phyloP scores from a whole-genome alignment of 257 asterid genomes.

The Thymus mandschuricus region DNA sequence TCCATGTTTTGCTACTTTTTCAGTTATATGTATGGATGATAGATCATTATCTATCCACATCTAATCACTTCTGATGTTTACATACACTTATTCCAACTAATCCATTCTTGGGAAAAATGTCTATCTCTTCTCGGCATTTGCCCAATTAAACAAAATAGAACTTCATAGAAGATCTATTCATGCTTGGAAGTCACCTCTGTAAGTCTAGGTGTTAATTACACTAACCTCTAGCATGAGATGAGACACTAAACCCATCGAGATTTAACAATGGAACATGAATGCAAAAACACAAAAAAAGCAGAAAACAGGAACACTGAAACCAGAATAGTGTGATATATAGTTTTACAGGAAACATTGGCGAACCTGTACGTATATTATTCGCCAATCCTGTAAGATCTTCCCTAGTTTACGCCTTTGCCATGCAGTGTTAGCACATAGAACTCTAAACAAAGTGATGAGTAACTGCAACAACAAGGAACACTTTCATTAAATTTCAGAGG shows the following conservation, averaged over 20 bases:
- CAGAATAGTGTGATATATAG: slow-evolving; percentile 11
- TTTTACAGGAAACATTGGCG: slow-evolving; percentile 18
- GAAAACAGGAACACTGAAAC: slow-evolving; percentile 21
- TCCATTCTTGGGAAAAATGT: slow-evolving; percentile 17
- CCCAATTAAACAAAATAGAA: slow-evolving; percentile 12
- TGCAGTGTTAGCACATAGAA: slow-evolving; percentile 87
- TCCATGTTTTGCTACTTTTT: background rate
- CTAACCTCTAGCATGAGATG: slow-evolving; percentile 15
- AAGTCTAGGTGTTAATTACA: slow-evolving; percentile 8
- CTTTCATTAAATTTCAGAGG: slow-evolving; percentile 29
- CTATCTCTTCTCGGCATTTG: slow-evolving; percentile 19
- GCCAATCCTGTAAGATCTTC: slow-evolving; percentile 98
- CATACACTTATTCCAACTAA: slow-evolving; percentile 17
- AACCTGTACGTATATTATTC: slow-evolving; percentile 88
- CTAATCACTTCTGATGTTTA: slow-evolving; percentile 21
- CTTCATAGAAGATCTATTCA: background rate
- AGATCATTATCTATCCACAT: slow-evolving; percentile 6
- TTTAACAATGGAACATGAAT: slow-evolving; percentile 12
- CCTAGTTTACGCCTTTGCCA: slow-evolving; percentile 99
- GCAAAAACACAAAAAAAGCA: background rate
- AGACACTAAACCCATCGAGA: background rate
- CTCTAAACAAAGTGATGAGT: slow-evolving; percentile 68
- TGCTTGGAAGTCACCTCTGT: slow-evolving; percentile 1
- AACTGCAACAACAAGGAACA: slow-evolving; percentile 64
- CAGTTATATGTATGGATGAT: background rate